These are phyloP conservation scores for Marasmius tenuissimus DNA, from an alignment of 1,284 basidiomycete species.

Conservation along the genomic window DNA sequence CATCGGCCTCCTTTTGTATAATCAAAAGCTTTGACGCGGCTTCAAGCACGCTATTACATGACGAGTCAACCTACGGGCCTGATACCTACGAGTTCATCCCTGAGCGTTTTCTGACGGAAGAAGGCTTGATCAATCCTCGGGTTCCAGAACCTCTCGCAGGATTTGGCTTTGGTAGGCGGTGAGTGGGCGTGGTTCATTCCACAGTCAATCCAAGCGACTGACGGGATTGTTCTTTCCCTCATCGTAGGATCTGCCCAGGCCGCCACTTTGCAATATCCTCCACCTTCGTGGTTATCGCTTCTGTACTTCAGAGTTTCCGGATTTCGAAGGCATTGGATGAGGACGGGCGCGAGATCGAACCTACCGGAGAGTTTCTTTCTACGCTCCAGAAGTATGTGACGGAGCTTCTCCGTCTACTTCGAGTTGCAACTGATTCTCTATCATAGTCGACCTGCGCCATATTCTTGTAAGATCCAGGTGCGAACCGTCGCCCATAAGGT, in stretches of 20 bases:
- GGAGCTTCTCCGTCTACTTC: neutral
- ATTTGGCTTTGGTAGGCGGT: neutral
- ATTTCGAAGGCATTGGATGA: neutral
- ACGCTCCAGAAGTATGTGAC: neutral
- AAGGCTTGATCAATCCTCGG: neutral
- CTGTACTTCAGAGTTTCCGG: neutral
- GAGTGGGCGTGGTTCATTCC: neutral
- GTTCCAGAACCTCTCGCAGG: neutral
- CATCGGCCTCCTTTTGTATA: neutral
- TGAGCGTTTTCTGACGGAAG: neutral
- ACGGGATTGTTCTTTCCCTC: neutral
- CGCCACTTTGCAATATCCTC: neutral
- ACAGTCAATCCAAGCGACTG: neutral
- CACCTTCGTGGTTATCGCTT: neutral
- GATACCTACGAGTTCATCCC: neutral
- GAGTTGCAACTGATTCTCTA: neutral
- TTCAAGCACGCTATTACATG: neutral
- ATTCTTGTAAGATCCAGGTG: neutral
- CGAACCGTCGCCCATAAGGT: neutral
- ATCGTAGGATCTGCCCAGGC: neutral
- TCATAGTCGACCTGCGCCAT: neutral
- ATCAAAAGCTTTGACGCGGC: neutral
- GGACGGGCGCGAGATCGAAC: neutral
- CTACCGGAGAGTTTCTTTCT: neutral
- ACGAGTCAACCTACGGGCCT: neutral